Conservation (phyloP, 371 early-diverging fungal genomes). For the Mucor mucedo region DNA sequence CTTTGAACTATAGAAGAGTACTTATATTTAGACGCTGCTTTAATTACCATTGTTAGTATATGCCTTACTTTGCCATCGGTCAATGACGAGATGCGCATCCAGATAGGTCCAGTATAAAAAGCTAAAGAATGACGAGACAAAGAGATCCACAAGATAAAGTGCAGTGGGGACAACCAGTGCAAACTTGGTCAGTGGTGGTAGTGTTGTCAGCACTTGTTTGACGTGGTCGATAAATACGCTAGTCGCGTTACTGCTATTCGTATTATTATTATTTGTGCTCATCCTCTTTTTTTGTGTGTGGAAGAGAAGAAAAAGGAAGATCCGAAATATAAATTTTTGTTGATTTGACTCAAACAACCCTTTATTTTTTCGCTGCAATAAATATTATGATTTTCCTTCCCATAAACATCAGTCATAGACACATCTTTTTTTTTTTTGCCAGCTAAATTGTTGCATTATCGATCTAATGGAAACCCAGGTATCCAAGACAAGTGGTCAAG, state of each 20-base stretch:
- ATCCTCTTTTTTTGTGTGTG: background rate
- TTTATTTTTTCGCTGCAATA: no score
- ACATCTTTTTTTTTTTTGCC: no score
- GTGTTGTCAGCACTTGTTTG: slow-evolving; percentile 18
- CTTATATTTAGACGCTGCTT: background rate
- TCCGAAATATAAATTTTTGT: no score
- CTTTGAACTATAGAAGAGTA: slow-evolving; percentile 15
- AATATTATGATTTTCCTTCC: no score
- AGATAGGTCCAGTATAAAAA: slow-evolving; percentile 21
- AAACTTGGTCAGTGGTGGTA: slow-evolving; percentile 26
- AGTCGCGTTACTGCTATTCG: slow-evolving; percentile 6
- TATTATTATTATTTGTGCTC: background rate
- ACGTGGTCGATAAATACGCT: slow-evolving; percentile 24
- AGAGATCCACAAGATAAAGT: slow-evolving; percentile 17
- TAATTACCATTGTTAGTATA: background rate
- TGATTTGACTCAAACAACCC: no score
- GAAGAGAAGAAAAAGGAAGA: no score
- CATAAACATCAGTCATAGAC: no score
- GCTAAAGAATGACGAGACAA: background rate
- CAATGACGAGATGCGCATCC: slow-evolving; percentile 1
- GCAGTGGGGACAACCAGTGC: slow-evolving; percentile 11
- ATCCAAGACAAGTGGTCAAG: no score
- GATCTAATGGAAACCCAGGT: no score
- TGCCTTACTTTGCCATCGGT: slow-evolving; percentile 6
- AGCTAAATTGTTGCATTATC: no score